Percentiles rank a stretch among this genome's conserved stretches.
Evolutionary conservation across 2,329 filamentous ascomycete genomes (phyloP).

Genomic region (Hymenoscyphus occultus): DNA sequence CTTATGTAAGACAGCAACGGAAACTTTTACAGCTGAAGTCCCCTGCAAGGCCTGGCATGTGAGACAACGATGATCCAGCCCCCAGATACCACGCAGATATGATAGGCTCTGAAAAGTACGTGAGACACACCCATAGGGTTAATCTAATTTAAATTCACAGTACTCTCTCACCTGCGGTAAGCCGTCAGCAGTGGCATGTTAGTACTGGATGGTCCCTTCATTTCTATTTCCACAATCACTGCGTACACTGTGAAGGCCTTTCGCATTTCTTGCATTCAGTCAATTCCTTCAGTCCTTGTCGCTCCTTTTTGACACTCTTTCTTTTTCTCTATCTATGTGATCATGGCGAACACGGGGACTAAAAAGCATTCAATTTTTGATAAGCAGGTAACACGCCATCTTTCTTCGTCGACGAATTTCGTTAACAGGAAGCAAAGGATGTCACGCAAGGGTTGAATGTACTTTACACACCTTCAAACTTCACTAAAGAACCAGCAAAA

Average conservation of each 20-base stretch:
- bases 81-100: neutral
- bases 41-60: neutral
- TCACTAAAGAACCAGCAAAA: conserved; percentile 7
- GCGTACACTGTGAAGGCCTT: neutral
- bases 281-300: neutral
- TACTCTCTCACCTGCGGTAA: neutral
- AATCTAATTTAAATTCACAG: neutral
- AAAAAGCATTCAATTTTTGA: conserved; percentile 11
- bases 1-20: neutral
- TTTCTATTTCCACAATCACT: neutral
- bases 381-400: neutral
- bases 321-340: neutral
- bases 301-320: neutral
- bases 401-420: neutral
- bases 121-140: neutral
- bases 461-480: conserved; percentile 5
- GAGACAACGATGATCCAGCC: conserved; percentile 3
- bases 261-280: neutral
- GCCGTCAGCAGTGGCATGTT: neutral
- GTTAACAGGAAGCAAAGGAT: conserved; percentile 6
- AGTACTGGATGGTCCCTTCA: neutral
- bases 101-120: neutral
- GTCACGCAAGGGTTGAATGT: conserved; percentile 5
- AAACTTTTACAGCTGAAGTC: neutral
- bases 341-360: conserved; percentile 2